Conservation (phyloP, 2,329 filamentous ascomycete genomes). For the Penicillium digitatum region DNA sequence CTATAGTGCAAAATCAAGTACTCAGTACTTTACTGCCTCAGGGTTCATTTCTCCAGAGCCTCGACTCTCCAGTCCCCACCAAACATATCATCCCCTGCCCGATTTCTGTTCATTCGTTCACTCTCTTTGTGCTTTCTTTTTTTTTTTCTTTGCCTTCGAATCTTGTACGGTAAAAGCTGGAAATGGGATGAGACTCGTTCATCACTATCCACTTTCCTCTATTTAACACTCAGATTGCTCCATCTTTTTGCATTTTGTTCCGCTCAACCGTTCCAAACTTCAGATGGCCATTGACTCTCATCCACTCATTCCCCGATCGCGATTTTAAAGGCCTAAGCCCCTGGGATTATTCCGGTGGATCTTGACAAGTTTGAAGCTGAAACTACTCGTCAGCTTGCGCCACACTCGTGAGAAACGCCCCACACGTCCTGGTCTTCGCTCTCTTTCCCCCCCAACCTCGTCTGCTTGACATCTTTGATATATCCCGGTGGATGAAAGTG, state of each 20-base stretch:
- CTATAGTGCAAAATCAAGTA: conserved; percentile 1
- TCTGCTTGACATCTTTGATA: conserved; percentile 11
- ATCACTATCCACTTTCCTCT: background rate
- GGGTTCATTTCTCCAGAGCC: conserved; percentile 23
- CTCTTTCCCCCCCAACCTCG: conserved; percentile 9
- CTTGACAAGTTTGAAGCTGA: conserved; percentile 34
- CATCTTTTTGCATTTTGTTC: conserved; percentile 8
- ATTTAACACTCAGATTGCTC: conserved; percentile 2
- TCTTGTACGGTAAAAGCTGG: background rate
- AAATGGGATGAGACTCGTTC: background rate
- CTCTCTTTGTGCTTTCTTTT: background rate
- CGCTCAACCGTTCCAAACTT: conserved; percentile 15
- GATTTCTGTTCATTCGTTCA: conserved; percentile 4
- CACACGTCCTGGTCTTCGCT: conserved; percentile 32
- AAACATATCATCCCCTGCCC: conserved; percentile 6
- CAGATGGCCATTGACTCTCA: conserved; percentile 11
- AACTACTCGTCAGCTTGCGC: conserved; percentile 43
- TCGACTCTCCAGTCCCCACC: conserved; percentile 18
- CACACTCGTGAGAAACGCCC: conserved; percentile 40
- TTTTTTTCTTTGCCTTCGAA: background rate
- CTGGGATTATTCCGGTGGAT: conserved; percentile 15
- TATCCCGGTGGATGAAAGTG: conserved; percentile 21
- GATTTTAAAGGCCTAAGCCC: conserved; percentile 28
- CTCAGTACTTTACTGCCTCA: conserved; percentile 10
- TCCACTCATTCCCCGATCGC: conserved; percentile 24